Evolutionary conservation across 768 basidiomycete genomes (phyloP).

Genomic region (Kwoniella dendrophila): DNA sequence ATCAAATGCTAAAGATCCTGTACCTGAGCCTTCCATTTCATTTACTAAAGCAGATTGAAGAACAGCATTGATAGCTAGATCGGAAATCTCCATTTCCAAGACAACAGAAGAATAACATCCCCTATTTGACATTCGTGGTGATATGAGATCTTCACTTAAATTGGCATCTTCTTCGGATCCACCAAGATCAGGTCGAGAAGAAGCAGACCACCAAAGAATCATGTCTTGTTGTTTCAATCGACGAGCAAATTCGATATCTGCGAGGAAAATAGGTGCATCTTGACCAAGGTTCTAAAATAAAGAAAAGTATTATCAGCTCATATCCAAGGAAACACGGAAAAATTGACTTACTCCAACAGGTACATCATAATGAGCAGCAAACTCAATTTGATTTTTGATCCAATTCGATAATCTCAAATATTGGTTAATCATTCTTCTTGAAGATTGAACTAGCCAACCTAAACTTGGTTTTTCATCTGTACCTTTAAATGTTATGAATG

Average conservation of each 20-base stretch:
- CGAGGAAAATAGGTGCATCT: conserved; percentile 81
- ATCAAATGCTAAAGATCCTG: conserved; percentile 91
- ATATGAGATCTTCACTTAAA: conserved; percentile 73
- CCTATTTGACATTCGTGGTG: conserved; percentile 78
- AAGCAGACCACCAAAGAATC: conserved; percentile 94
- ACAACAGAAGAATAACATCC: conserved; percentile 93
- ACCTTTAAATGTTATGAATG: conserved; percentile 72
- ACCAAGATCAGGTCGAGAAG: conserved; percentile 85
- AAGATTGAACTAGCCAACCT: conserved; percentile 83
- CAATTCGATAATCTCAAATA: conserved; percentile 77
- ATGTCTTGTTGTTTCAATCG: conserved; percentile 83
- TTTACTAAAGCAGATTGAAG: conserved; percentile 93
- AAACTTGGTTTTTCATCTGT: conserved; percentile 68
- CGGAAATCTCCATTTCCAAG: conserved; percentile 82
- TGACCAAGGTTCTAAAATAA: conserved; percentile 71
- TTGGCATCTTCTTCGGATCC: conserved; percentile 85
- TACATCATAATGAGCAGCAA: conserved; percentile 88
- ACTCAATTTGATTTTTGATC: conserved; percentile 74
- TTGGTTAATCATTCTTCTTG: conserved; percentile 77
- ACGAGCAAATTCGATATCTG: conserved; percentile 89
- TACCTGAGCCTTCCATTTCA: conserved; percentile 87
- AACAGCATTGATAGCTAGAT: conserved; percentile 90
- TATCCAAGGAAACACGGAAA: no score
- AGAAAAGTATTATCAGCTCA: no score
- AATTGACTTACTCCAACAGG: conserved; percentile 66